These are phyloP conservation scores for Euphrasia arctica DNA, from an alignment of 305 asterid species.

Conservation along the genomic window DNA sequence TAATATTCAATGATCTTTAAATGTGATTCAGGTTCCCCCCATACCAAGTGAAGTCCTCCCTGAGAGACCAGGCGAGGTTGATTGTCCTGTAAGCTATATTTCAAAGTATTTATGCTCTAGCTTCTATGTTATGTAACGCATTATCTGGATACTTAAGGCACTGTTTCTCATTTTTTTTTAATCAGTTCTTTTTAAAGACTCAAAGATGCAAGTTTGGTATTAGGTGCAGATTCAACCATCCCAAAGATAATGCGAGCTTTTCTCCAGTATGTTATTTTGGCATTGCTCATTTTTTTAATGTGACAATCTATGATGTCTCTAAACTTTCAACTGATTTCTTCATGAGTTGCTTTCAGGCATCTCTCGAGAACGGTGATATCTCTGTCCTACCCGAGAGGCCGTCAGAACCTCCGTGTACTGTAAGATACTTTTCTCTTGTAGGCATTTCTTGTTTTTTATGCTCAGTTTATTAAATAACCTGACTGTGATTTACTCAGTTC, in stretches of 20 bases:
- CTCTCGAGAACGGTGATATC: conserved; percentile 43
- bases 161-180: conserved; percentile 12
- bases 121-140: not conserved
- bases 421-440: conserved; percentile 42
- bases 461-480: conserved; percentile 18
- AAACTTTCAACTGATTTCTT: conserved; percentile 16
- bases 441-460: conserved; percentile 23
- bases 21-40: conserved; percentile 59
- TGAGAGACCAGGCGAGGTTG: conserved; percentile 83
- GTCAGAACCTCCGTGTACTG: conserved; percentile 86
- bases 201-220: conserved; percentile 84
- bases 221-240: conserved; percentile 94
- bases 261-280: conserved; percentile 44
- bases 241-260: conserved; percentile 43
- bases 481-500: conserved; percentile 56
- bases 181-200: conserved; percentile 87
- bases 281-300: conserved; percentile 22
- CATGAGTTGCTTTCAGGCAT: conserved; percentile 50
- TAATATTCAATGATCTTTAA: conserved; percentile 22
- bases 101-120: conserved; percentile 27
- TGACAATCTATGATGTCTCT: conserved; percentile 16
- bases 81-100: conserved; percentile 81
- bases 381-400: conserved; percentile 83
- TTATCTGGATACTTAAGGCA: conserved; percentile 20
- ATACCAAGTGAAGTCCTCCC: conserved; percentile 70